A percentile compares a stretch with the other conserved stretches of the same genome.
Conservation (phyloP, 495 filamentous ascomycete genomes). For the Bathelium albidoporum region DNA sequence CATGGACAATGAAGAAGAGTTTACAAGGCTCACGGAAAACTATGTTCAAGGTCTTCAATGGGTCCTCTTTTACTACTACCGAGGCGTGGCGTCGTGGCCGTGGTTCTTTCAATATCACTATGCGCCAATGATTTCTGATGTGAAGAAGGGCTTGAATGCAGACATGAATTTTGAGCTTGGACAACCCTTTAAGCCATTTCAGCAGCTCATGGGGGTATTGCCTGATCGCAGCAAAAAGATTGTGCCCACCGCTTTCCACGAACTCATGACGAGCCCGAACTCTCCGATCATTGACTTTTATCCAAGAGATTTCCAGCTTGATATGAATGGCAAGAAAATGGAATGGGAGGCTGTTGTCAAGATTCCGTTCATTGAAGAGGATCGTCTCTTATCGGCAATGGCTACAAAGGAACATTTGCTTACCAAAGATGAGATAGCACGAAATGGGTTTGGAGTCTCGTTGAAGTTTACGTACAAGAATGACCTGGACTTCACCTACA, state of each 20-base stretch:
- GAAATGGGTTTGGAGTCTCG: conserved; percentile 85
- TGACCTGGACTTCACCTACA: conserved; percentile 66
- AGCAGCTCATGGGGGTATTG: conserved; percentile 97
- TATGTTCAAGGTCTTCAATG: conserved; percentile 97
- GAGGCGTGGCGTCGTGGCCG: conserved; percentile 92
- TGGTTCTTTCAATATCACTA: conserved; percentile 98
- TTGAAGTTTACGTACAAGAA: conserved; percentile 85
- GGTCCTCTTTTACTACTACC: conserved; percentile 98
- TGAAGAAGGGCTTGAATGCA: conserved; percentile 76
- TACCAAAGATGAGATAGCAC: conserved; percentile 59
- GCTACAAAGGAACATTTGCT: conserved; percentile 68
- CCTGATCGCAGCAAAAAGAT: conserved; percentile 96
- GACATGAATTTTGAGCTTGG: conserved; percentile 87
- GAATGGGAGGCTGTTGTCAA: conserved; percentile 99
- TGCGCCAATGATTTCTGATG: conserved; percentile 94
- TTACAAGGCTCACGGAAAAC: conserved; percentile 80
- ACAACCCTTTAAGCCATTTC: conserved; percentile 86
- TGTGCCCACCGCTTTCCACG: conserved; percentile 77
- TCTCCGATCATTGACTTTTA: conserved; percentile 99
- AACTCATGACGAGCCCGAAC: conserved; percentile 78
- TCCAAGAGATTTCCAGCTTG: conserved; percentile 90
- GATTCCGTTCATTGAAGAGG: conserved; percentile 96
- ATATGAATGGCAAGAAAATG: conserved; percentile 99
- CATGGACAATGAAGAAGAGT: conserved; percentile 69
- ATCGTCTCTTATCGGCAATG: conserved; percentile 74